Evolutionary conservation across 768 basidiomycete species (phyloP).

Genomic region (Collybia sordida): DNA sequence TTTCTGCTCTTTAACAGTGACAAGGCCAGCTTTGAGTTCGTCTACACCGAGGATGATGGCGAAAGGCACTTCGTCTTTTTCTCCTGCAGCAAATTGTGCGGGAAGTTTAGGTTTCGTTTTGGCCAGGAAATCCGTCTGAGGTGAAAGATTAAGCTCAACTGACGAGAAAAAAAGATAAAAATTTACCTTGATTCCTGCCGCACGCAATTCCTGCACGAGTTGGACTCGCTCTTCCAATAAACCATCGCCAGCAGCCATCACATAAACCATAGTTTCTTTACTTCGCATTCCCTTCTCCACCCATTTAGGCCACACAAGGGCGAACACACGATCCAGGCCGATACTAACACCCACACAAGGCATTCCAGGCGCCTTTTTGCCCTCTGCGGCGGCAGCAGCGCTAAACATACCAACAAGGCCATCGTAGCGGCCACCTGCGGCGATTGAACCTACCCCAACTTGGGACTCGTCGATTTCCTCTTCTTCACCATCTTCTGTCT

Average conservation of each 20-base stretch:
- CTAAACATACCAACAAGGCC: constrained; percentile 91
- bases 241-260: constrained; percentile 90
- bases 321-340: constrained; percentile 92
- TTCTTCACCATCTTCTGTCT: constrained; percentile 49
- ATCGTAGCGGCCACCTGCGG: constrained; percentile 98
- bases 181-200: constrained; percentile 83
- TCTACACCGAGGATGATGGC: constrained; percentile 88
- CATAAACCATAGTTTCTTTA: constrained; percentile 92
- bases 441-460: constrained; percentile 97
- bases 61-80: constrained; percentile 90
- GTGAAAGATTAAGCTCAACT: constrained; percentile 4
- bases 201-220: constrained; percentile 79
- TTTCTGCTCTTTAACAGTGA: constrained; percentile 89
- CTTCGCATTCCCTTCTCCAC: constrained; percentile 74
- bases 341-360: constrained; percentile 94
- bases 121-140: constrained; percentile 86
- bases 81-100: constrained; percentile 86
- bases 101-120: constrained; percentile 90
- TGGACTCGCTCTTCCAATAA: constrained; percentile 81
- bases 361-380: constrained; percentile 61
- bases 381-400: constrained; percentile 74
- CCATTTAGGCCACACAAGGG: constrained; percentile 87
- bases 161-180: not conserved
- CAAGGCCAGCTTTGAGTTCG: constrained; percentile 81
- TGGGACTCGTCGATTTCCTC: constrained; percentile 91